Conservation (phyloP, 352 stramenopile genomes). For the Phytophthora aleatoria region DNA sequence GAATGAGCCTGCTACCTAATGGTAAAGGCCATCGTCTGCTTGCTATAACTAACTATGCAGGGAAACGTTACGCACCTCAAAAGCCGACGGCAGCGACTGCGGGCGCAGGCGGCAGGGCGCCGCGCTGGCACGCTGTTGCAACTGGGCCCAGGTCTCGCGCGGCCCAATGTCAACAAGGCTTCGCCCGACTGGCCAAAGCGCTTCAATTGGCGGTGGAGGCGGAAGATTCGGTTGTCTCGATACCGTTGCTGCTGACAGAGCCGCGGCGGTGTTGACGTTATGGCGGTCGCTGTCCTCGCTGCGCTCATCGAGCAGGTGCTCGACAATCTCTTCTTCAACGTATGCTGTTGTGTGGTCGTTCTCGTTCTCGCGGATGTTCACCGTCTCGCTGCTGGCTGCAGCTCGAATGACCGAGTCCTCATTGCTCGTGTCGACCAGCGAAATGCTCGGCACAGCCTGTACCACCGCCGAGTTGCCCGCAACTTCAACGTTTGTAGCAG, state of each 20-base stretch:
- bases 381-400: background rate
- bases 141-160: slow-evolving; percentile 64
- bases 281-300: background rate
- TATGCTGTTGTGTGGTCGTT: slow-evolving; percentile 1
- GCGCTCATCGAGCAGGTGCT: slow-evolving; percentile 1
- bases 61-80: slow-evolving; percentile 24
- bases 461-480: slow-evolving; percentile 2
- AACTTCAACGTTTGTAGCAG: slow-evolving; percentile 27
- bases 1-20: slow-evolving; percentile 10
- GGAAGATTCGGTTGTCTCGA: slow-evolving; percentile 37
- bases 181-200: background rate
- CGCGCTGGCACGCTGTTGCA: slow-evolving; percentile 58
- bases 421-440: slow-evolving; percentile 16
- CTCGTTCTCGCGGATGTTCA: background rate
- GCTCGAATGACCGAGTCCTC: background rate
- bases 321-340: slow-evolving; percentile 9
- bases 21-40: slow-evolving; percentile 6
- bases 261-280: slow-evolving; percentile 13
- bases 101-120: slow-evolving; percentile 56
- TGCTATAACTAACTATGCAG: background rate
- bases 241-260: slow-evolving; percentile 11
- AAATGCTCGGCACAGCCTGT: slow-evolving; percentile 21
- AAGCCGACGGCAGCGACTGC: slow-evolving; percentile 55
- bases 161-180: slow-evolving; percentile 28
- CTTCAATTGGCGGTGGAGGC: slow-evolving; percentile 17